A percentile compares a stretch with the other conserved stretches of the same genome.
Conservation (phyloP, 441 rosid species). For the Populus hybrid region DNA sequence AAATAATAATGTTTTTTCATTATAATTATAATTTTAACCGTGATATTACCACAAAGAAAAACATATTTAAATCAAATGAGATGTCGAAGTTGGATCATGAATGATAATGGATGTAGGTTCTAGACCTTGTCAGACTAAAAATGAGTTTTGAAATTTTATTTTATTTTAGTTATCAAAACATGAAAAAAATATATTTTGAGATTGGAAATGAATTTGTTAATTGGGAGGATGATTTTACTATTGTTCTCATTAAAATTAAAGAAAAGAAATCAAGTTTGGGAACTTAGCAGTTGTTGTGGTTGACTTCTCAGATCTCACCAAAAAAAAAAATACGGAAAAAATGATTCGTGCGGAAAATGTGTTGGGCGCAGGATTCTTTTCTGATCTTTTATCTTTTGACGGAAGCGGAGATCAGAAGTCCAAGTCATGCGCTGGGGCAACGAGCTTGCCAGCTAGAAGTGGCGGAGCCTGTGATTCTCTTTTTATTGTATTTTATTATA, state of each 20-base stretch:
- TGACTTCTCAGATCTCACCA: background rate
- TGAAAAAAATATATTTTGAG: background rate
- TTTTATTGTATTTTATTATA: too few species aligned
- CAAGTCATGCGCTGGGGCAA: background rate
- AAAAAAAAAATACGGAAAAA: background rate
- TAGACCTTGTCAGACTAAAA: too few species aligned
- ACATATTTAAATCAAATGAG: background rate
- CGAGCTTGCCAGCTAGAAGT: background rate
- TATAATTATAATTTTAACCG: too few species aligned
- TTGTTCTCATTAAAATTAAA: background rate
- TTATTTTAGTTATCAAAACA: too few species aligned
- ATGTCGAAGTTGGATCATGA: background rate
- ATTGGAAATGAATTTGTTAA: background rate
- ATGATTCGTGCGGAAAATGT: background rate
- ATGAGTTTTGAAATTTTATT: background rate
- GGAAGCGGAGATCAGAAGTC: background rate
- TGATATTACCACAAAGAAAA: too few species aligned
- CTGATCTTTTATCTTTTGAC: background rate
- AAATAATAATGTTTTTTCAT: too few species aligned
- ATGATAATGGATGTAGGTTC: background rate
- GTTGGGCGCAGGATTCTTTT: background rate
- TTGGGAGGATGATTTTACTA: background rate
- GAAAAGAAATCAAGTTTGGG: background rate
- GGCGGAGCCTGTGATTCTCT: background rate
- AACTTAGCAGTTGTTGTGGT: background rate